A percentile compares a stretch with the other conserved stretches of the same genome.
phyloP scores from a whole-genome alignment of 2,329 filamentous ascomycete species.

The Stachybotrys chlorohalonatus region DNA sequence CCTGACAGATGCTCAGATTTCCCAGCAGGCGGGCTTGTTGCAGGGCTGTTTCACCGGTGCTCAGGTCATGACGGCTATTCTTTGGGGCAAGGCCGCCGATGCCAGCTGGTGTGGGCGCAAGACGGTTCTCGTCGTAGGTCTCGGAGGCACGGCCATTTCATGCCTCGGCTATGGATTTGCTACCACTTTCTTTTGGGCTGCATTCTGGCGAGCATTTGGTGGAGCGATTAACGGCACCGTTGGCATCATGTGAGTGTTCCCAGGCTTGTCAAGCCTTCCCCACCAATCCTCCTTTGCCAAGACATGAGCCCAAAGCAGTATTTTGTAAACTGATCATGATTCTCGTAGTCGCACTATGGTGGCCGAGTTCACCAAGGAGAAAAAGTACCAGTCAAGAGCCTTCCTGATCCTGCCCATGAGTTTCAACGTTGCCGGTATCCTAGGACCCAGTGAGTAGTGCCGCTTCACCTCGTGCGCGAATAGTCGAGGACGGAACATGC shows the following conservation, averaged over 20 bases:
- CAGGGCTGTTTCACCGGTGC: conserved; percentile 65
- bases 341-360: conserved; percentile 34
- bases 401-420: conserved; percentile 38
- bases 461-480: no score
- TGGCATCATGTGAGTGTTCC: conserved; percentile 32
- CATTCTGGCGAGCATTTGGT: conserved; percentile 57
- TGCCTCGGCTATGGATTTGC: conserved; percentile 67
- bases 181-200: conserved; percentile 52
- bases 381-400: conserved; percentile 37
- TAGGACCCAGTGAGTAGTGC: conserved; percentile 30
- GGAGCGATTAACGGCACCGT: conserved; percentile 45
- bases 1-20: conserved; percentile 44
- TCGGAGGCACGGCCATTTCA: conserved; percentile 58
- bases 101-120: conserved; percentile 55
- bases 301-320: no score
- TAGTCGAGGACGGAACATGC: not conserved
- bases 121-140: conserved; percentile 58
- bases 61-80: conserved; percentile 63
- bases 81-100: conserved; percentile 62
- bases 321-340: not conserved
- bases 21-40: conserved; percentile 60
- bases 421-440: conserved; percentile 36
- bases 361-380: conserved; percentile 38
- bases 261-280: not conserved
- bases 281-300: no score